Conservation (phyloP, 306 rosid species). For the Spatholobus suberectus region DNA sequence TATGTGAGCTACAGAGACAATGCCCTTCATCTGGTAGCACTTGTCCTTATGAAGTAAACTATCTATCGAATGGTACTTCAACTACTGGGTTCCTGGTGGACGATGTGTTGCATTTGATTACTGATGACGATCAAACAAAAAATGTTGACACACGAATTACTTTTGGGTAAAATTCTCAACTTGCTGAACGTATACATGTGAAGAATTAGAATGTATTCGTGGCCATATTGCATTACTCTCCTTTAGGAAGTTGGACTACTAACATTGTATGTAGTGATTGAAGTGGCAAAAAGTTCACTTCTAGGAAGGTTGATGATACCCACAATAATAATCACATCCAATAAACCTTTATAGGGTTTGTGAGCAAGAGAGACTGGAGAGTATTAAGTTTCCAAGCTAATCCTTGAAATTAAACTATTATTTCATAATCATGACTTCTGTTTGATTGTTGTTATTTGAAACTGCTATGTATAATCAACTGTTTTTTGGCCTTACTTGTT, state of each 20-base stretch:
- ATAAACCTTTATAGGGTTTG: not conserved
- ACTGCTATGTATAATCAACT: not conserved
- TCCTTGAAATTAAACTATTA: not conserved
- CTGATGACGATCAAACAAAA: constrained; percentile 57
- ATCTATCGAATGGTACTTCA: constrained; percentile 71
- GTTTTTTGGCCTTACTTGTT: not conserved
- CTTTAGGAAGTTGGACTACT: constrained; percentile 6
- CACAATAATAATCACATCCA: not conserved
- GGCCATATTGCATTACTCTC: not conserved
- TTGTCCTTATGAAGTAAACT: constrained; percentile 64
- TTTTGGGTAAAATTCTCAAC: constrained; percentile 68
- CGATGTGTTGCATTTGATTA: constrained; percentile 75
- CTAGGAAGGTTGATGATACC: constrained; percentile 20
- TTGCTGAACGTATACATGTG: not conserved
- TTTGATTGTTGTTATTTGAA: constrained; percentile 35
- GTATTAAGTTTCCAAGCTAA: not conserved
- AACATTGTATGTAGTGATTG: not conserved
- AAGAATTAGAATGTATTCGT: not conserved
- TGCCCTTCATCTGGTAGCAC: constrained; percentile 60
- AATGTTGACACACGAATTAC: constrained; percentile 54
- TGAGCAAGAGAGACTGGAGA: not conserved
- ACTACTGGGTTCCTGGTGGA: constrained; percentile 78
- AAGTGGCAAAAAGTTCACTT: constrained; percentile 7
- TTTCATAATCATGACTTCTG: not conserved
- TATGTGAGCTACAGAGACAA: constrained; percentile 49